Base-by-base conservation (phyloP, 345 rosid species). In the Aquilaria yunnanensis region DNA sequence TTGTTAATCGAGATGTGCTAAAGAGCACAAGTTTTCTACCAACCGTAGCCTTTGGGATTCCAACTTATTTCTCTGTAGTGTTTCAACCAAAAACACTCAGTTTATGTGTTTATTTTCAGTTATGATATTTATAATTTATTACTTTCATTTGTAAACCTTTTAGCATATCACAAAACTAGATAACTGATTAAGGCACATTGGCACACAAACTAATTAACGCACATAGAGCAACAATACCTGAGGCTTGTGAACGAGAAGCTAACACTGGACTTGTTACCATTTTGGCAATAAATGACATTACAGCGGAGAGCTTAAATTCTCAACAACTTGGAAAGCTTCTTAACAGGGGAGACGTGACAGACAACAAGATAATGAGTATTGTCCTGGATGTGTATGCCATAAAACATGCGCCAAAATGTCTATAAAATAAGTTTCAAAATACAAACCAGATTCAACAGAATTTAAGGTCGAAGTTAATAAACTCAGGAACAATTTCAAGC, bases 171-270 rank as follows among this genome's bases (percentile, higher is more conserved):
- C n/a, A n/a, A n/a, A n/a, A n/a, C n/a, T n/a, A n/a, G n/a, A n/a
- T n/a, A n/a, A n/a, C n/a, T n/a, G n/a, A n/a, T n/a, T n/a, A n/a
- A n/a, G n/a, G n/a, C n/a, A n/a, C n/a, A n/a, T n/a, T n/a, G n/a
- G n/a, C n/a, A n/a, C n/a, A n/a, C n/a, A n/a, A 34, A 34, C 41
- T 34, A 6, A 34, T 8, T 23, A 12, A 43, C 52, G 45, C 33
- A 29, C 5, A 41, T 12, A 41, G 43, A 34, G 47, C 14, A 47
- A 41, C 47, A 4, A 34, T 78, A 92, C 98, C 98, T 85, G 47
- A 92, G 51, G 96, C 96, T 81, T 92, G 98, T 68, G 86, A 72
- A 2, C 98, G 96, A 47, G 98, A 92, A 62, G 98, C 96, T 62
- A 80, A 62, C 52, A 87, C 96, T 1, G 96, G 97, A 63, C 78